A percentile compares a stretch with the other conserved stretches of the same genome.
These are phyloP conservation scores for Cyberlindnera meyerae DNA, from an alignment of 805 yeast species.

Conservation along the genomic window DNA sequence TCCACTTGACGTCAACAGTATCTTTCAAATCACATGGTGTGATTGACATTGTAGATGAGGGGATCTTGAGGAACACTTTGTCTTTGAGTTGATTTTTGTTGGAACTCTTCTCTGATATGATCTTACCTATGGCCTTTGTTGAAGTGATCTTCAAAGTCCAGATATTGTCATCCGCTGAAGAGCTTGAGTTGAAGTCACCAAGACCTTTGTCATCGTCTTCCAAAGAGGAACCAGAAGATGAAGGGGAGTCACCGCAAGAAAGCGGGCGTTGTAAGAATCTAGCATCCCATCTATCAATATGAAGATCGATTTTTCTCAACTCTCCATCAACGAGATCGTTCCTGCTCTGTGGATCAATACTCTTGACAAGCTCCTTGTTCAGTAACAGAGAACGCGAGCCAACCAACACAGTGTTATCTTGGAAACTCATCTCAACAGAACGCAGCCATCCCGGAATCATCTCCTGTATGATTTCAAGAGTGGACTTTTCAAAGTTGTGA, in stretches of 20 bases:
- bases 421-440: conserved; percentile 4
- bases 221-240: conserved; percentile 26
- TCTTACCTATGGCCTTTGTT: conserved; percentile 23
- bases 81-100: conserved; percentile 22
- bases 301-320: conserved; percentile 30
- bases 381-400: conserved; percentile 42
- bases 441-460: conserved; percentile 23
- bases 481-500: too few species aligned
- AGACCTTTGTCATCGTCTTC: conserved; percentile 30
- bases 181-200: too few species aligned
- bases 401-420: conserved; percentile 24
- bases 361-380: conserved; percentile 34
- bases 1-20: conserved; percentile 23
- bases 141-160: conserved; percentile 6
- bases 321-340: conserved; percentile 38
- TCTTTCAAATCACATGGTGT: conserved; percentile 20
- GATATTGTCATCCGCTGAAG: too few species aligned
- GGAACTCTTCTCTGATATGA: conserved; percentile 31
- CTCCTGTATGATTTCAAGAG: conserved; percentile 14
- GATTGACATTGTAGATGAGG: conserved; percentile 23
- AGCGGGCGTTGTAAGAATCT: neutral
- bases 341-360: conserved; percentile 29
- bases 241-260: neutral
- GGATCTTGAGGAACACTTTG: conserved; percentile 30
- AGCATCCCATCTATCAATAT: conserved; percentile 20